phyloP scores from a whole-genome alignment of 139 green algal genomes.

The Micractinium sp. region DNA sequence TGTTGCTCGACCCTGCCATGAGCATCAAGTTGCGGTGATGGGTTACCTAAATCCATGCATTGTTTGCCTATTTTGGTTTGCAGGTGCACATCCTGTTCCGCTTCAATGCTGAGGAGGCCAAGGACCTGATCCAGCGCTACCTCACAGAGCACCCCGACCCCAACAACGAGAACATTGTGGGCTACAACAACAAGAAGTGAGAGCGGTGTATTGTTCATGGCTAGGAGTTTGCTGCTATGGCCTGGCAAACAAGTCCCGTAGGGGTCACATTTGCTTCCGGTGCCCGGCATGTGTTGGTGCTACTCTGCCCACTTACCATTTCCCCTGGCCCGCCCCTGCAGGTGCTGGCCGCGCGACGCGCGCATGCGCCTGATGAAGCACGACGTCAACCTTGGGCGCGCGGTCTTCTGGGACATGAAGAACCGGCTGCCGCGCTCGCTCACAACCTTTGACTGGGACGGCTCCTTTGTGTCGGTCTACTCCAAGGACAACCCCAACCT shows the following conservation, averaged over 20 bases:
- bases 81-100: constrained; percentile 84
- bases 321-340: constrained; percentile 31
- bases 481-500: constrained; percentile 99
- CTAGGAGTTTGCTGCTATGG: not conserved
- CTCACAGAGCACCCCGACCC: constrained; percentile 99
- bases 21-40: not conserved
- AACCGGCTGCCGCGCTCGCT: constrained; percentile 88
- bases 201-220: not conserved
- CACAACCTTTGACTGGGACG: constrained; percentile 98
- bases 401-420: constrained; percentile 97
- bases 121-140: constrained; percentile 96
- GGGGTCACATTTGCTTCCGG: too few species aligned
- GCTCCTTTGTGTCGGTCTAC: constrained; percentile 96
- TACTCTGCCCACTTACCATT: not conserved
- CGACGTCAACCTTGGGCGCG: constrained; percentile 99
- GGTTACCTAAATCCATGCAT: not conserved
- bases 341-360: constrained; percentile 98
- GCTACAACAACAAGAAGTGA: constrained; percentile 93
- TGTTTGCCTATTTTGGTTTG: not conserved
- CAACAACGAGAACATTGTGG: constrained; percentile 99
- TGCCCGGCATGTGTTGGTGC: not conserved
- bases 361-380: constrained; percentile 99
- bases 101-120: constrained; percentile 95
- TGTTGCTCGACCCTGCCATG: not conserved
- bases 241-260: not conserved